Base-by-base conservation (phyloP, 345 rosid genomes). In the Eucalyptus shirleyi region DNA sequence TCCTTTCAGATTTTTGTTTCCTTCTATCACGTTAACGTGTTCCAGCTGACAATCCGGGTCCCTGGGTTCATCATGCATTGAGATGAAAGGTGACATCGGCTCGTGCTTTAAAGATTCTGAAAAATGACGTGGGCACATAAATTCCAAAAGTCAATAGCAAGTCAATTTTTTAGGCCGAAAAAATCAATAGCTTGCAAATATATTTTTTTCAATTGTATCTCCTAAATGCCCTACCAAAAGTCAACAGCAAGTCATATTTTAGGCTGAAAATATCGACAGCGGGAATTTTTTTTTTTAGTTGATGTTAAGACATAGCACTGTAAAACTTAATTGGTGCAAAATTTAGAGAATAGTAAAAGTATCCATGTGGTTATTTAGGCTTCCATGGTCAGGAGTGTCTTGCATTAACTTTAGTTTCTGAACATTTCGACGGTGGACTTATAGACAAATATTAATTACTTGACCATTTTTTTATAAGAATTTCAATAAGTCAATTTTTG, bases 241-340 rank as follows among this genome's bases (percentile, higher is more conserved):
- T n/a, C 37, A 0, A n/a, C 18, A 14, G 9, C 37, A 65, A 65
- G 77, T 65, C 77, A 65, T 65, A n/a, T 14, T 65, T n/a, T n/a
- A n/a, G 37, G 37, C 40, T 17, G 5, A 65, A n/a, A 65, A 65
- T n/a, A 65, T n/a, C 37, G 11, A 65, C 21, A 15, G 19, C 21
- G 0, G 0, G 77, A 0, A n/a, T 14, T 7, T n/a, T n/a, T 13
- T 59, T 60, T 51, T 62, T 59, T 59, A 50, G 55, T 18, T 51
- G 23, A 51, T 51, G 55, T 51, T 7, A 51, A 18, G 23, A 51
- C 55, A 18, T 51, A 0, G 55, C 55, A 51, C 55, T 51, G 55
- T 6, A 51, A 51, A 51, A 51, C 55, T 51, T 51, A 51, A 51
- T 51, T 51, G 55, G 55, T 51, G 55, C 72, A 65, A 65, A 30